phyloP scores from a whole-genome alignment of 1,284 basidiomycete genomes.

The Boletus chippewaensis region DNA sequence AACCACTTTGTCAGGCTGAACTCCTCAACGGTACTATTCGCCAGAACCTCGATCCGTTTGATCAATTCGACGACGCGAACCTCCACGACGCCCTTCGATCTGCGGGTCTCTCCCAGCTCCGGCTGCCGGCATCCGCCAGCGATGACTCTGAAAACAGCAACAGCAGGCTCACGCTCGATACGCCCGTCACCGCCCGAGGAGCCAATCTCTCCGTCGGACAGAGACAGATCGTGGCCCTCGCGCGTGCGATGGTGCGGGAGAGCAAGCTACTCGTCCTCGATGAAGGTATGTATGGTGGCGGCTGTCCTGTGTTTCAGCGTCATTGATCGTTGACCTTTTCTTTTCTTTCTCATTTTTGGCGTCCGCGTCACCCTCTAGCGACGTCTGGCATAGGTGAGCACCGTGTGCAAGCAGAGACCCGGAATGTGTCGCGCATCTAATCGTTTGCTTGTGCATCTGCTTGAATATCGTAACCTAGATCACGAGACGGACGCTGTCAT shows the following conservation, averaged over 20 bases:
- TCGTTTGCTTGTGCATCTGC: neutral
- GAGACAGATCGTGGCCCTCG: slow-evolving; percentile 54
- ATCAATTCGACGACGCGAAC: slow-evolving; percentile 60
- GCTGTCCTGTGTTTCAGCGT: neutral
- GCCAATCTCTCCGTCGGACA: slow-evolving; percentile 67
- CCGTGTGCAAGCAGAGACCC: neutral
- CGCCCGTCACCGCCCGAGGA: slow-evolving; percentile 52
- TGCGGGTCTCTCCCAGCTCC: slow-evolving; percentile 41
- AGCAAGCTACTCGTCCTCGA: slow-evolving; percentile 32
- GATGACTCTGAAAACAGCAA: slow-evolving; percentile 35
- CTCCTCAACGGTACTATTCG: slow-evolving; percentile 53
- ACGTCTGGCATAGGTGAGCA: neutral
- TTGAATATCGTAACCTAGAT: slow-evolving; percentile 11
- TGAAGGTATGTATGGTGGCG: slow-evolving; percentile 23
- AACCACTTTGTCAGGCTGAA: slow-evolving; percentile 43
- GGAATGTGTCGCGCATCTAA: neutral
- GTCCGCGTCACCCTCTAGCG: neutral
- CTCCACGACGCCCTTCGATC: slow-evolving; percentile 49
- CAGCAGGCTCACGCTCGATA: slow-evolving; percentile 29
- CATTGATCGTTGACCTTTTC: neutral
- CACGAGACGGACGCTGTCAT: slow-evolving; percentile 30
- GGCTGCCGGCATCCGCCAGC: slow-evolving; percentile 40
- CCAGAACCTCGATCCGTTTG: slow-evolving; percentile 66
- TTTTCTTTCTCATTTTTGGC: neutral
- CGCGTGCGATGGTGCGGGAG: slow-evolving; percentile 32